Evolutionary conservation across 768 basidiomycete species (phyloP).

Genomic region (Tulasnella sp.): DNA sequence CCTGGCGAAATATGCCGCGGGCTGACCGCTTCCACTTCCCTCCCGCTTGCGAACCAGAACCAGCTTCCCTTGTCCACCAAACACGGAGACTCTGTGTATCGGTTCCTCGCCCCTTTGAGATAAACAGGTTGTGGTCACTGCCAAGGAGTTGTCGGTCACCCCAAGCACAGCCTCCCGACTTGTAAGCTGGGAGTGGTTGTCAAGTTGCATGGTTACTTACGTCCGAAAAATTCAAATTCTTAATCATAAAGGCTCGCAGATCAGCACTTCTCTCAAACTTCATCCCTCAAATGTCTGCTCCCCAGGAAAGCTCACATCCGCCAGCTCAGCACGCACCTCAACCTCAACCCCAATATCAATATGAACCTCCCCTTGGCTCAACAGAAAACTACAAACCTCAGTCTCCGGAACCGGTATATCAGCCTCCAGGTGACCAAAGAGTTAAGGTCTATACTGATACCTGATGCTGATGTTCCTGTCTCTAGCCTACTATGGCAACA

Average conservation of each 20-base stretch:
- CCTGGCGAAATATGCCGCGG: background rate
- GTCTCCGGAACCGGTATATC: background rate
- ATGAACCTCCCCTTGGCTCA: background rate
- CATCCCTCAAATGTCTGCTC: background rate
- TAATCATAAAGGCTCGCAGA: background rate
- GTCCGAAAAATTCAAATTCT: background rate
- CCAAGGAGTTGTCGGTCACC: background rate
- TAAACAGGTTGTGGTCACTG: background rate
- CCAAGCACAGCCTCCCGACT: background rate
- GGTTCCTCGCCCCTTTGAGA: background rate
- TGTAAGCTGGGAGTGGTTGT: background rate
- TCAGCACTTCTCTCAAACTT: background rate
- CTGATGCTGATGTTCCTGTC: background rate
- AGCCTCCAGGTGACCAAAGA: background rate
- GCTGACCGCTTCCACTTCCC: background rate
- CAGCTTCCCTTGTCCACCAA: background rate
- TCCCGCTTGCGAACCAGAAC: background rate
- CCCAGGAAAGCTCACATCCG: background rate
- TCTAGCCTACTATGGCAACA: background rate
- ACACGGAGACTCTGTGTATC: background rate
- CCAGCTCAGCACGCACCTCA: background rate
- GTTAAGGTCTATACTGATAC: background rate
- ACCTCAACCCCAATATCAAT: background rate
- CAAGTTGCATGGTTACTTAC: slow-evolving; percentile 3
- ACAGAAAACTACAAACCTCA: background rate